A percentile compares a stretch with the other conserved stretches of the same genome.
These are phyloP conservation scores for apple (Malus domestica) DNA, from an alignment of 306 rosid species.

Conservation along the genomic window DNA sequence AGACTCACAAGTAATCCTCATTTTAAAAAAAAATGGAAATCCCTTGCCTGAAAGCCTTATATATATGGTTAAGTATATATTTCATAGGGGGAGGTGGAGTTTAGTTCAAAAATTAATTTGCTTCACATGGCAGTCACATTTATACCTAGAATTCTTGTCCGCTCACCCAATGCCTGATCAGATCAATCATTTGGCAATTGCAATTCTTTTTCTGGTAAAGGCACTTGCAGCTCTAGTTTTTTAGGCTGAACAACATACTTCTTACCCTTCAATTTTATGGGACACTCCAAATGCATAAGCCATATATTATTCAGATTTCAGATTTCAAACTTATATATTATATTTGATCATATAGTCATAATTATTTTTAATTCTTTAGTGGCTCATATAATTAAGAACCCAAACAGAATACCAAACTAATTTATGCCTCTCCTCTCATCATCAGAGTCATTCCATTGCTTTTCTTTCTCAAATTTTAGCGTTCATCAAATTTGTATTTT, in stretches of 20 bases:
- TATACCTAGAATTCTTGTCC: conserved; percentile 27
- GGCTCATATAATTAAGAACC: neutral
- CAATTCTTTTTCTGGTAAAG: neutral
- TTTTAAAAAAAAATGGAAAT: no score
- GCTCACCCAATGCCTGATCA: conserved; percentile 30
- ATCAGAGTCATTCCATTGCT: neutral
- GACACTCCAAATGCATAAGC: neutral
- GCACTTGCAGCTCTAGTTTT: neutral
- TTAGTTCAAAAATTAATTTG: conserved; percentile 35
- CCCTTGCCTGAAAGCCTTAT: no score
- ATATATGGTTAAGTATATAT: neutral
- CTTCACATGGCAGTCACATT: conserved; percentile 82
- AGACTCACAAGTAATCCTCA: no score
- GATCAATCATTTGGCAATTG: conserved; percentile 38
- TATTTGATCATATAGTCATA: no score
- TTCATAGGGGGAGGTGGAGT: conserved; percentile 25
- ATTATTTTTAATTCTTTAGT: neutral
- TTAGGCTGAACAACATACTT: neutral
- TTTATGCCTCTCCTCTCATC: neutral
- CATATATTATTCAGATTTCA: no score
- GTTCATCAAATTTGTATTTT: no score
- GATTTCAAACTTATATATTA: no score
- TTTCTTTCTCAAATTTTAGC: no score
- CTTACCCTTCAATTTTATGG: neutral
- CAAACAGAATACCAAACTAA: neutral